Evolutionary conservation across 139 green algal genomes (phyloP).

Genomic region (Coelastrella sp.): DNA sequence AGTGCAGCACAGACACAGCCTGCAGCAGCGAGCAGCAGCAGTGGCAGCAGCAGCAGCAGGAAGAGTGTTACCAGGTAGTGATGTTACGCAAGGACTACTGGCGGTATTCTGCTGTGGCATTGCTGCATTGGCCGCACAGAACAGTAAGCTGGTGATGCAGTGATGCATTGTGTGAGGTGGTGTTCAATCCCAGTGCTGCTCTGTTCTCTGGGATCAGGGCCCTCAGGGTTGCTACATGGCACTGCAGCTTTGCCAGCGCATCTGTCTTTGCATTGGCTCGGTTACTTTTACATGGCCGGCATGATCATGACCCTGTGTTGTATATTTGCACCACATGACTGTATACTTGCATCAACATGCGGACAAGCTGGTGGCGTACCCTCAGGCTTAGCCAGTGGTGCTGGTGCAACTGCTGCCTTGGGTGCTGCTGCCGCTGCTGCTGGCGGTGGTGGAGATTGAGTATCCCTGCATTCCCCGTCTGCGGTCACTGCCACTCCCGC

Average conservation of each 20-base stretch:
- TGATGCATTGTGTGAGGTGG: too few species aligned
- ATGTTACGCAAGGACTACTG: not conserved
- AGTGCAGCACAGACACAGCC: slow-evolving; percentile 49
- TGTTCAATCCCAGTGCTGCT: too few species aligned
- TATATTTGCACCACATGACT: too few species aligned
- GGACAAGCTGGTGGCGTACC: not conserved
- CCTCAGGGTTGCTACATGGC: slow-evolving; percentile 53
- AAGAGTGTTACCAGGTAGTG: not conserved
- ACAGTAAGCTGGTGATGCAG: too few species aligned
- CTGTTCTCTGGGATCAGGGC: too few species aligned
- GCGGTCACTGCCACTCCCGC: not conserved
- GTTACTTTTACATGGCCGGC: too few species aligned
- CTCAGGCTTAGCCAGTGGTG: not conserved
- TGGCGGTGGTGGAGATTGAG: slow-evolving; percentile 1
- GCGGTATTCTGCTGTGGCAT: not conserved
- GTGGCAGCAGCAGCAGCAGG: not conserved
- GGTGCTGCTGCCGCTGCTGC: slow-evolving; percentile 30
- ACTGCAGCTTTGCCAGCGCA: slow-evolving; percentile 45
- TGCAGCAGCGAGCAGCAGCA: slow-evolving; percentile 4
- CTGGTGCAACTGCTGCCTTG: not conserved
- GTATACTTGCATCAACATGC: too few species aligned
- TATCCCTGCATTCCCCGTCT: slow-evolving; percentile 29
- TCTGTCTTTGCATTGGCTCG: not conserved
- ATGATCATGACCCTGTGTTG: too few species aligned
- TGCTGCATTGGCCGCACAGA: too few species aligned